Evolutionary conservation across 2,329 filamentous ascomycete species (phyloP).

Genomic region (Ophiostoma sp.): DNA sequence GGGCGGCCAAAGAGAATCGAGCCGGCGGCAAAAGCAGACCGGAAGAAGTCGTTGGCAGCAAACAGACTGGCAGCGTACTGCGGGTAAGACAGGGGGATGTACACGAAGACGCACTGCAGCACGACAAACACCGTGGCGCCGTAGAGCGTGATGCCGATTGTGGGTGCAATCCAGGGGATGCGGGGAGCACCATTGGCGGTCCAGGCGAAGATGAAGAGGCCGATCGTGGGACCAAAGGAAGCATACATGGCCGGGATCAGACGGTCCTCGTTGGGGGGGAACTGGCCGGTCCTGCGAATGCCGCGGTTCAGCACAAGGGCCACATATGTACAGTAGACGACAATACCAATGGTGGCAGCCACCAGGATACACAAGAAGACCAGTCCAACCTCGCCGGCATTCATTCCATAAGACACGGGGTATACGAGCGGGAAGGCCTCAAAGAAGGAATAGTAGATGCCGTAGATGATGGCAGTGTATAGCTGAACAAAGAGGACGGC

Average conservation of each 20-base stretch:
- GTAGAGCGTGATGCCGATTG: slow-evolving; percentile 54
- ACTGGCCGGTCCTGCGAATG: slow-evolving; percentile 42
- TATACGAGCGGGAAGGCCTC: slow-evolving; percentile 64
- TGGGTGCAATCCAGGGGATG: slow-evolving; percentile 52
- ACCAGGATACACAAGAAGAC: slow-evolving; percentile 58
- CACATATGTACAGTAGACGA: slow-evolving; percentile 47
- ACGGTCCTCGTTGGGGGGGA: slow-evolving; percentile 49
- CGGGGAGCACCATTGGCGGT: slow-evolving; percentile 41
- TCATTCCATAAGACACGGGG: slow-evolving; percentile 54
- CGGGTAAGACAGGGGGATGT: slow-evolving; percentile 53
- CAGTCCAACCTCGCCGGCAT: slow-evolving; percentile 52
- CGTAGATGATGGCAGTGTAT: slow-evolving; percentile 58
- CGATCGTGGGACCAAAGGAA: slow-evolving; percentile 49
- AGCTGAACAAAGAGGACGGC: slow-evolving; percentile 57
- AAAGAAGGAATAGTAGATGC: slow-evolving; percentile 59
- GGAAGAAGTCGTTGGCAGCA: slow-evolving; percentile 56
- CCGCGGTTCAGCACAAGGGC: slow-evolving; percentile 48
- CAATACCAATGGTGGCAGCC: slow-evolving; percentile 49
- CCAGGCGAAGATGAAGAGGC: slow-evolving; percentile 59
- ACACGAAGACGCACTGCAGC: slow-evolving; percentile 57
- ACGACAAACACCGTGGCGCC: slow-evolving; percentile 49
- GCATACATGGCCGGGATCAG: slow-evolving; percentile 52
- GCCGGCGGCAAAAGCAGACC: slow-evolving; percentile 53
- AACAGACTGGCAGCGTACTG: slow-evolving; percentile 55
- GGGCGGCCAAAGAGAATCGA: slow-evolving; percentile 57